Base-by-base conservation (phyloP, 768 basidiomycete species). In the Tubosaeta brunneosetosa region DNA sequence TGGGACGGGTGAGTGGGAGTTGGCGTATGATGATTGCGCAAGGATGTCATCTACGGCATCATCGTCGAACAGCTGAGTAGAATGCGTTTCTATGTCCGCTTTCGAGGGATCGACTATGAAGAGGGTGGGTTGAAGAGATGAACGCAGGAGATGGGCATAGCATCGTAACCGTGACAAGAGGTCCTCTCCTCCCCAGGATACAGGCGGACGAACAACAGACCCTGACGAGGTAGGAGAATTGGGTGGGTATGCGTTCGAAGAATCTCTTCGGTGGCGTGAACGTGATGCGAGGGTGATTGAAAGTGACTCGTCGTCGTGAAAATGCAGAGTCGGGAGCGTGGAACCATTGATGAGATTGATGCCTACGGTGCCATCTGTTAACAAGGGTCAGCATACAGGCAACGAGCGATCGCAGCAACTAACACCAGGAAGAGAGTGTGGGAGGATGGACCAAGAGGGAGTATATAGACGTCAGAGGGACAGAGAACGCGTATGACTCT, bases 401-500 rank as follows among this genome's bases (percentile, higher is more conserved):
- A n/a, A 51, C 27, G 44, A 33, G 32, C 10, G 8, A 1, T 19
- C 34, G 8, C 62, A 67, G 68, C 36, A 5, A 70, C 76, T 62
- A 69, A 91, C 87, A 85, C 87, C 90, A 92, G 0, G 88, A 91
- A 3, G 89, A 88, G 16, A 90, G 73, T 1, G 86, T 84, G 6
- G 93, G 94, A 0, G 89, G 85, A 61, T 88, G 83, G 1, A 92
- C 87, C 51, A 94, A 76, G 50, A 97, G 78, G 10, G 91, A 94
- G 65, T 95, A 97, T 60, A 97, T 84, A 10, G 87, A 88, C 0
- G 88, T 87, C 42, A 97, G 63, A 10, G 94, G 88, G 1, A 95
- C 88, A n/a, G 94, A 94, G 73, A 97, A 97, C 1, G 94, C 92
- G 64, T 97, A 97, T 17, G 89, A 89, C 67, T 94, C 91, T 3